phyloP scores from a whole-genome alignment of 257 asterid species.

The Salvia hispanica region DNA sequence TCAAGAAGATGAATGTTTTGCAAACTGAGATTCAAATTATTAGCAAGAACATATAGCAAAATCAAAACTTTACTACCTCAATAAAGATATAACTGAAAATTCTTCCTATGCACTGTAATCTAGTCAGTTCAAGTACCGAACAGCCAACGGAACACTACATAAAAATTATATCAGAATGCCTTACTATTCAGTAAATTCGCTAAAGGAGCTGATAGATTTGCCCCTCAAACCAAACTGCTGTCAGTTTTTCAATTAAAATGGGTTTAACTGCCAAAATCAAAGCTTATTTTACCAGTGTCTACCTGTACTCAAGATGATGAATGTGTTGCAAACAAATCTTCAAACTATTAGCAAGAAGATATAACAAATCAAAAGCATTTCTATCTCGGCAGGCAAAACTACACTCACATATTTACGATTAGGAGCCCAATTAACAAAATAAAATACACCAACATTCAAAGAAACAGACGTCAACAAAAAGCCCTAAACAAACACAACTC shows the following conservation, averaged over 20 bases:
- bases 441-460: not conserved
- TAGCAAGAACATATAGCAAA: too few species aligned
- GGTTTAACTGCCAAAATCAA: not conserved
- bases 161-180: not conserved
- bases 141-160: not conserved
- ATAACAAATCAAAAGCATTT: not conserved
- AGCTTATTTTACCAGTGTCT: not conserved
- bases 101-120: too few species aligned
- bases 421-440: constrained; percentile 10
- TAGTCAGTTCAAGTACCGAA: too few species aligned
- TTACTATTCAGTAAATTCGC: not conserved
- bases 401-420: constrained; percentile 10
- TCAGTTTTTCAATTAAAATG: constrained; percentile 1
- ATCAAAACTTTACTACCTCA: too few species aligned
- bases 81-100: not conserved
- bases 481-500: not conserved
- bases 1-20: too few species aligned
- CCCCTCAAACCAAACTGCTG: not conserved
- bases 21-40: too few species aligned
- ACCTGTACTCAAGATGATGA: not conserved
- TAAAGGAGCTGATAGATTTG: too few species aligned
- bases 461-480: constrained; percentile 7
- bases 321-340: not conserved
- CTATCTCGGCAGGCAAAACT: constrained; percentile 6
- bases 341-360: too few species aligned